Evolutionary conservation across 768 basidiomycete genomes (phyloP).

Genomic region (Amanita rimosa): DNA sequence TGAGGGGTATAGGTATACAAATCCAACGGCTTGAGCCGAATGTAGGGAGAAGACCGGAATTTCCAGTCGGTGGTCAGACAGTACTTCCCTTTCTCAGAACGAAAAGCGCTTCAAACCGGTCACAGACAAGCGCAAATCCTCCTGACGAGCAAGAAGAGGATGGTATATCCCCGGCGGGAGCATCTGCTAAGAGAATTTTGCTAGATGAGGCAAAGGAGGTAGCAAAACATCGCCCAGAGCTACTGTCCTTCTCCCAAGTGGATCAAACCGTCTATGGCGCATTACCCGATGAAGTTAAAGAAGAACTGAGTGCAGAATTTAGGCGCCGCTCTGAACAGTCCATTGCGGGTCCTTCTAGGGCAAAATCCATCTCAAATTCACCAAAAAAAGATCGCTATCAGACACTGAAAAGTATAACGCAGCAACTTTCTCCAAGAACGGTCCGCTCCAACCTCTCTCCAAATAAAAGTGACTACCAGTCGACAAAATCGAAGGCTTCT

Average conservation of each 20-base stretch:
- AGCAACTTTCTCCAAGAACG: slow-evolving; percentile 50
- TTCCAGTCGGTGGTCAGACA: slow-evolving; percentile 37
- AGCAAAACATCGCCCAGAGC: slow-evolving; percentile 16
- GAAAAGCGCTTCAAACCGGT: background rate
- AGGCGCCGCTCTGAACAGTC: slow-evolving; percentile 42
- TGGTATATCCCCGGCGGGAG: background rate
- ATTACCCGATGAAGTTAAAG: slow-evolving; percentile 56
- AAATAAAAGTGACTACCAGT: slow-evolving; percentile 20
- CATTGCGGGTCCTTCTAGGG: slow-evolving; percentile 9
- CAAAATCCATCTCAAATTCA: slow-evolving; percentile 15
- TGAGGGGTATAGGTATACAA: slow-evolving; percentile 90
- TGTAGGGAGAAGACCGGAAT: slow-evolving; percentile 9
- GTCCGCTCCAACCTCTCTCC: slow-evolving; percentile 24
- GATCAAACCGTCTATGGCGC: slow-evolving; percentile 62
- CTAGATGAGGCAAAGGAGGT: background rate
- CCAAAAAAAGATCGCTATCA: slow-evolving; percentile 24
- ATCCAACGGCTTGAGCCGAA: slow-evolving; percentile 74
- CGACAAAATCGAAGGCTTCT: slow-evolving; percentile 18
- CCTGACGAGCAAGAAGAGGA: background rate
- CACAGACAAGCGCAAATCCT: background rate
- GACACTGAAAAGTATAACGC: slow-evolving; percentile 48
- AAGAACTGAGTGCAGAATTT: slow-evolving; percentile 60
- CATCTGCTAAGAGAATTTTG: background rate
- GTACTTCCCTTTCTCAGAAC: slow-evolving; percentile 40
- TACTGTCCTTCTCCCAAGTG: slow-evolving; percentile 70